Evolutionary conservation across 768 basidiomycete genomes (phyloP).

Genomic region (Antrodiella citrinella): DNA sequence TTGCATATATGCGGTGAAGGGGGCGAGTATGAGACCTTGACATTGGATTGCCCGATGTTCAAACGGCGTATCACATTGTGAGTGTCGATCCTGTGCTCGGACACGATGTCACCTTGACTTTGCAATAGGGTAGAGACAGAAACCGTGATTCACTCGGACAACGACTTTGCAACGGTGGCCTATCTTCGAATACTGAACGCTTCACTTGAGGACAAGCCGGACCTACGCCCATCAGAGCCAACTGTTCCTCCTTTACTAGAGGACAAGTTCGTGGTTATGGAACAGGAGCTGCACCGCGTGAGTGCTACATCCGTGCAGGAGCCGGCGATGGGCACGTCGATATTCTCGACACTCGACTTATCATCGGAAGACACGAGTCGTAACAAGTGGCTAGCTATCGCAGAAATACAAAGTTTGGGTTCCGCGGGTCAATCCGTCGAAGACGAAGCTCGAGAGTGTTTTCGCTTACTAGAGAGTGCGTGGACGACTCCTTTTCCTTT

Average conservation of each 20-base stretch:
- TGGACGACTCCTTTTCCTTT: too few relatives aligned
- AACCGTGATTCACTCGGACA: conserved; percentile 71
- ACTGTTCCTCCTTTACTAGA: conserved; percentile 48
- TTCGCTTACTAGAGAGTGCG: conserved; percentile 55
- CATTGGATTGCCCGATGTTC: conserved; percentile 85
- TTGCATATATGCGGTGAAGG: conserved; percentile 96
- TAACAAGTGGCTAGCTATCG: conserved; percentile 64
- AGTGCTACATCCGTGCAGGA: not conserved
- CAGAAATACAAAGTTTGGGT: conserved; percentile 37
- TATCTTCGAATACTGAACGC: conserved; percentile 77
- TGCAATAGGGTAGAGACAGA: conserved; percentile 51
- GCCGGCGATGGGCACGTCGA: too few relatives aligned
- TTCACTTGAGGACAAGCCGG: conserved; percentile 46
- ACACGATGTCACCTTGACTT: not conserved
- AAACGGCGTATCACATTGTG: conserved; percentile 67
- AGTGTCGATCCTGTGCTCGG: conserved; percentile 16
- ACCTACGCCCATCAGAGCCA: conserved; percentile 11
- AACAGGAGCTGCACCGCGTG: conserved; percentile 2
- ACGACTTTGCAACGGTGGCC: conserved; percentile 83
- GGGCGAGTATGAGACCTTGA: conserved; percentile 94
- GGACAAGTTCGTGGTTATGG: conserved; percentile 24
- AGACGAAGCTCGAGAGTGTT: conserved; percentile 66
- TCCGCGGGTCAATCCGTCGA: conserved; percentile 35
- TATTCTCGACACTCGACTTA: too few relatives aligned
- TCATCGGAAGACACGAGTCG: conserved; percentile 11